Percentiles rank a stretch among this genome's conserved stretches.
These are phyloP conservation scores for Fusarium algeriense DNA, from an alignment of 2,329 filamentous ascomycete species.

Conservation along the genomic window DNA sequence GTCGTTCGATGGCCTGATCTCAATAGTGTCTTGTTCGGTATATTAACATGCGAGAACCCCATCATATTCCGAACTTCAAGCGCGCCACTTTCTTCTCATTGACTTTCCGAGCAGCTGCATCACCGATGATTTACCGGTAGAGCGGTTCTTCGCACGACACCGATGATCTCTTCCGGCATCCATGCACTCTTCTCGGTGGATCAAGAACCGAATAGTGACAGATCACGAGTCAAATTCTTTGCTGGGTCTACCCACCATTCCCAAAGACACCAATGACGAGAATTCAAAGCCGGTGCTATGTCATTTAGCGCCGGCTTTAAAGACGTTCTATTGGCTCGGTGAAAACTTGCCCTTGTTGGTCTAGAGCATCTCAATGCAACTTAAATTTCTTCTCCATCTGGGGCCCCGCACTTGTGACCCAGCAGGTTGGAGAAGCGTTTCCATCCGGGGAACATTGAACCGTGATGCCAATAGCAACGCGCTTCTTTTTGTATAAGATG, in stretches of 20 bases:
- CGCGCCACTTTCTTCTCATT: neutral
- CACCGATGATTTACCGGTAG: neutral
- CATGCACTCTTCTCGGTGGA: slow-evolving; percentile 10
- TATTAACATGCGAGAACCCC: neutral
- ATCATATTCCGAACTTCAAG: neutral
- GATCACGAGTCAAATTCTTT: slow-evolving; percentile 5
- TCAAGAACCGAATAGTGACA: slow-evolving; percentile 1
- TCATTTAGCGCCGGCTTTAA: neutral
- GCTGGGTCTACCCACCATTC: neutral
- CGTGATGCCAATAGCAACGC: neutral
- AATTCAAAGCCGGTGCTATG: neutral
- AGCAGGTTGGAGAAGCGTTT: slow-evolving; percentile 7
- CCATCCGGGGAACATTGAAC: neutral
- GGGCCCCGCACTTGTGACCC: slow-evolving; percentile 22
- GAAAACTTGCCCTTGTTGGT: neutral
- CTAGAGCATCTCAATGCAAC: neutral
- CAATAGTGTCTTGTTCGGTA: neutral
- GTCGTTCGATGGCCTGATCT: neutral
- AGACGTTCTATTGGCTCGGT: fast-evolving
- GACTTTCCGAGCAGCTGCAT: too few species aligned
- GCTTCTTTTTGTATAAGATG: slow-evolving; percentile 1
- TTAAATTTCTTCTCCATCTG: neutral
- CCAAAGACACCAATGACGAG: neutral
- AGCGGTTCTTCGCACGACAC: neutral
- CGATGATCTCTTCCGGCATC: neutral